A percentile compares a stretch with the other conserved stretches of the same genome.
Evolutionary conservation across 164 flowering plant genomes (phyloP).

Genomic region (Chimonanthus salicifolius): DNA sequence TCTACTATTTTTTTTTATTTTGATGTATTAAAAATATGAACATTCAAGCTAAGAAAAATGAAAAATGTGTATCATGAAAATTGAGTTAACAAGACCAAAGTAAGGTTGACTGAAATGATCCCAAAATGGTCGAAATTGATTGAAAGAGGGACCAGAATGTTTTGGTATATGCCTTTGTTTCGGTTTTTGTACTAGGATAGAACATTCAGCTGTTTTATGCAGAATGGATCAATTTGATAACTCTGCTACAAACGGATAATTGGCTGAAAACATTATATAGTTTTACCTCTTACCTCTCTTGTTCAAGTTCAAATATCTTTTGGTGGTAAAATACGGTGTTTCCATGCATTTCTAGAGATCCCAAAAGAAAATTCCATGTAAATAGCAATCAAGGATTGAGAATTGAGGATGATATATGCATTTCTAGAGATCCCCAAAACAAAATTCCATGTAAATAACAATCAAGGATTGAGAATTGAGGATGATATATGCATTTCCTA

Average conservation of each 20-base stretch:
- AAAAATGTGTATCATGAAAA: too few relatives aligned
- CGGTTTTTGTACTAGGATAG: too few relatives aligned
- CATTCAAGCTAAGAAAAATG: too few relatives aligned
- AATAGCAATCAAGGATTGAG: neutral
- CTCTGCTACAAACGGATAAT: neutral
- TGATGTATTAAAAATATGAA: too few relatives aligned
- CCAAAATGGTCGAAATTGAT: too few relatives aligned
- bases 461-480: constrained; percentile 2
- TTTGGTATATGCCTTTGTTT: too few relatives aligned
- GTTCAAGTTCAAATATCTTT: neutral
- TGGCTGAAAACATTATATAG: neutral
- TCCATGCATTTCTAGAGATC: neutral
- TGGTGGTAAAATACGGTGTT: neutral
- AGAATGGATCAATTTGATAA: neutral
- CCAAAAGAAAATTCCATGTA: neutral
- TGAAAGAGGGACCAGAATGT: too few relatives aligned
- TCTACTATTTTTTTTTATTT: too few relatives aligned
- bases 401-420: neutral
- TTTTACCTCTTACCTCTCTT: neutral
- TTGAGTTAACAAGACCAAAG: too few relatives aligned
- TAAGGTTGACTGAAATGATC: too few relatives aligned
- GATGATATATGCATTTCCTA: neutral
- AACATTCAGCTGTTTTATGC: too few relatives aligned
- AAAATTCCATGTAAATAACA: neutral
- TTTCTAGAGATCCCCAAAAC: neutral